Evolutionary conservation across 2,329 filamentous ascomycete genomes (phyloP), one percentile per base, ranked within the genome.

Genomic region (Thielaviopsis populi): DNA sequence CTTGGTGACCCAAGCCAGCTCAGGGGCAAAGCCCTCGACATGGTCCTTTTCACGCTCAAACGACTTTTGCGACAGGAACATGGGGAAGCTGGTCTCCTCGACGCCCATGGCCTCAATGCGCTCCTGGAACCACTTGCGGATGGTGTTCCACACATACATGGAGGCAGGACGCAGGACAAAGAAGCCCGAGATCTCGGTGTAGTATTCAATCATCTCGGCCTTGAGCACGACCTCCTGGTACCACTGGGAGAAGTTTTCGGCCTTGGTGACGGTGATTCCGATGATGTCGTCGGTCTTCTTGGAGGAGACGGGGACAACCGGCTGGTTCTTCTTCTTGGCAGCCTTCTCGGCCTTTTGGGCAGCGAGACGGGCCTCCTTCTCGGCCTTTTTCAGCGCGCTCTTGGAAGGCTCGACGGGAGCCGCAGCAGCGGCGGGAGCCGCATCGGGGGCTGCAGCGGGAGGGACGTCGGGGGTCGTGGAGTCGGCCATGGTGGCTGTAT

Each of bases 171-270:
- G 91, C 74, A 95, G 82, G 73, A 97, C 94, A 75, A 96, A 97
- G 78, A 95, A 96, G 59, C 91, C 89, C n/a, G 91, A 89, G 67
- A 97, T 92, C 77, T 96, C 88, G 72, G 75, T 78, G 73, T 96
- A 97, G 82, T 96, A 99, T 72, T 96, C 91, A 70, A 97, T 86
- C 87, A 99, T 89, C 74, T 96, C 90, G 70, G 90, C 89, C 82
- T 99, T 99, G 72, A 91, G 85, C 65, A 99, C 87, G 67, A 97
- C 89, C 77, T 99, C 92, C 77, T 96, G 90, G 76, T 99, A 99
- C 94, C 94, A 99, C 75, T 86, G 85, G 61, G 89, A 81, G 73
- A 99, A 94, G 76, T 97, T 90, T 59, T 88, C 86, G 59, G 86
- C 79, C 76, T 96, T 97, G 68, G 82, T 81, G 66, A 88, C 84